phyloP scores from a whole-genome alignment of 2,329 filamentous ascomycete species.

The Trichophyton verrucosum region DNA sequence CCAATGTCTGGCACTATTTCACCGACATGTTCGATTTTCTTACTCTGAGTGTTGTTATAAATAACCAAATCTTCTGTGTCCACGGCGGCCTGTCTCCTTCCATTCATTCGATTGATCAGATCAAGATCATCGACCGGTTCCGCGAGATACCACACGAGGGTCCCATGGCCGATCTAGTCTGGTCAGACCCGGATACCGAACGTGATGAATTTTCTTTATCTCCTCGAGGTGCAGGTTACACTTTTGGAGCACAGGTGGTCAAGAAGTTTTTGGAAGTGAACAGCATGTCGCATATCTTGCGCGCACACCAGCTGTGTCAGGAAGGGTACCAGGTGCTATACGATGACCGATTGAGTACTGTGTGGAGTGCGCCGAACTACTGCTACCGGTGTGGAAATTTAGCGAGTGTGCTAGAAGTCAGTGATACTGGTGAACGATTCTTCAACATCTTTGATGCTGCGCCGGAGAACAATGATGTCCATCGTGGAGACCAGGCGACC shows the following conservation, averaged over 20 bases:
- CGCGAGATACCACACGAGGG: constrained; percentile 97
- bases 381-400: constrained; percentile 94
- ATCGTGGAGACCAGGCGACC: constrained; percentile 67
- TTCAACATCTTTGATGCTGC: constrained; percentile 98
- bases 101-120: constrained; percentile 97
- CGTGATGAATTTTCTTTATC: constrained; percentile 93
- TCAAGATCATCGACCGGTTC: constrained; percentile 98
- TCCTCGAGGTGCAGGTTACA: constrained; percentile 88
- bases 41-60: constrained; percentile 92
- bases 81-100: constrained; percentile 82
- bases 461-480: constrained; percentile 75
- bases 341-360: constrained; percentile 84
- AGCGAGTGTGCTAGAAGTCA: constrained; percentile 92
- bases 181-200: constrained; percentile 96
- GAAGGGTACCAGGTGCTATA: constrained; percentile 96
- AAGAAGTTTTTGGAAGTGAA: constrained; percentile 98
- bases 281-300: constrained; percentile 91
- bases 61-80: constrained; percentile 97
- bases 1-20: constrained; percentile 98
- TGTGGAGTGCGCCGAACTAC: constrained; percentile 96
- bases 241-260: constrained; percentile 93
- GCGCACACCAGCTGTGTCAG: constrained; percentile 96
- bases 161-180: constrained; percentile 98
- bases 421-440: constrained; percentile 79
- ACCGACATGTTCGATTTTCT: constrained; percentile 99